These are phyloP conservation scores for Chenopodium formosanum DNA, from an alignment of 148 eudicot genomes.

Conservation along the genomic window DNA sequence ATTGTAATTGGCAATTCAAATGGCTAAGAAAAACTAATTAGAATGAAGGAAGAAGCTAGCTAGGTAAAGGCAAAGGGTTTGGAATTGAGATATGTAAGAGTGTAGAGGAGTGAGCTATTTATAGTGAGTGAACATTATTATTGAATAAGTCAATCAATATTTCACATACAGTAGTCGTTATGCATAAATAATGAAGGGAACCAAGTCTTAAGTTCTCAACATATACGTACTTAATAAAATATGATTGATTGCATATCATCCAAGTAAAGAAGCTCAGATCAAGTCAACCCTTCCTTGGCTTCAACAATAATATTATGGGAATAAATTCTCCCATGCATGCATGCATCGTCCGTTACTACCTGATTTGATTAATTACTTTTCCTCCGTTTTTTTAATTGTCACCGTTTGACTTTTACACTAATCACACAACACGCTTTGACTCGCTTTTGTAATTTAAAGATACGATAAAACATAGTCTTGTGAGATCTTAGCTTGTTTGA, in stretches of 20 bases:
- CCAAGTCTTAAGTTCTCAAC: neutral
- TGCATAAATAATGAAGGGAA: neutral
- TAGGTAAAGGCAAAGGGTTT: neutral
- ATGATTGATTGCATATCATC: neutral
- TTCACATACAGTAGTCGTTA: too few relatives aligned
- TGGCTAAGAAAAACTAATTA: neutral
- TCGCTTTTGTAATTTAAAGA: too few relatives aligned
- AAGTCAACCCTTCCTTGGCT: slow-evolving; percentile 16
- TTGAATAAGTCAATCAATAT: too few relatives aligned
- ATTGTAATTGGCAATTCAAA: neutral
- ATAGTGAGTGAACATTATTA: neutral
- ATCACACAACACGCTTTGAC: too few relatives aligned
- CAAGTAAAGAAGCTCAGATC: slow-evolving; percentile 10
- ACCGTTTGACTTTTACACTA: too few relatives aligned
- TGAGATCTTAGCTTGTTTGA: too few relatives aligned
- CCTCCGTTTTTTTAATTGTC: too few relatives aligned
- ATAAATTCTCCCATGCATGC: too few relatives aligned
- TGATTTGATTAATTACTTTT: too few relatives aligned
- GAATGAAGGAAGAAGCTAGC: neutral
- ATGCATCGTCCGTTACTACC: too few relatives aligned
- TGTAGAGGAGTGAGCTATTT: neutral
- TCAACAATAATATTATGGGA: too few relatives aligned
- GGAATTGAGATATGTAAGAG: neutral
- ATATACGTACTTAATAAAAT: neutral
- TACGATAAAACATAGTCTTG: too few relatives aligned